Percentiles rank a stretch among this genome's conserved stretches.
These are phyloP conservation scores for Penicillium sp. DNA, from an alignment of 2,329 filamentous ascomycete genomes.

Conservation along the genomic window DNA sequence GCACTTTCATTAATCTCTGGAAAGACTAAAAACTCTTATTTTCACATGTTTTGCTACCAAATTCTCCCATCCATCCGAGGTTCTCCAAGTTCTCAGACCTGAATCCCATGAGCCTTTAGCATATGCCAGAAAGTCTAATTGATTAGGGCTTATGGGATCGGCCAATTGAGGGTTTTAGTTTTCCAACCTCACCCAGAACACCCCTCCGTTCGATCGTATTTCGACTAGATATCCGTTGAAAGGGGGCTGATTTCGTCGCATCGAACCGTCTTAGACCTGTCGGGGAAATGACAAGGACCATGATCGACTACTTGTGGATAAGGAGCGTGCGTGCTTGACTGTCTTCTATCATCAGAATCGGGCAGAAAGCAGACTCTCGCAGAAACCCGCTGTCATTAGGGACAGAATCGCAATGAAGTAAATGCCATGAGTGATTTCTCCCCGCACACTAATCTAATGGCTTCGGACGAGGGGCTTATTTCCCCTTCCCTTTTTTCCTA, in stretches of 20 bases:
- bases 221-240: background rate
- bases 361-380: too few relatives aligned
- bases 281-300: background rate
- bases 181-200: background rate
- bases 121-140: constrained; percentile 1
- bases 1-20: background rate
- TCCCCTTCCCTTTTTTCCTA: background rate
- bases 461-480: background rate
- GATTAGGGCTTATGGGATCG: background rate
- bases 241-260: background rate
- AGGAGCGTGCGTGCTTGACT: too few relatives aligned
- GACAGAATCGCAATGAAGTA: background rate
- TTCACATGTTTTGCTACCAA: background rate
- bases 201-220: background rate
- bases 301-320: too few relatives aligned
- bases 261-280: background rate
- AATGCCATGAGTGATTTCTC: background rate
- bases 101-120: background rate
- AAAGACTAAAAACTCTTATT: background rate
- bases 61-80: background rate
- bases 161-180: background rate
- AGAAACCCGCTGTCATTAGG: background rate
- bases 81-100: background rate
- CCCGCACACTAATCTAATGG: background rate
- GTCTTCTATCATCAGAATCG: too few relatives aligned